phyloP scores from a whole-genome alignment of 371 early-diverging fungal genomes.

The Smittium culicis region DNA sequence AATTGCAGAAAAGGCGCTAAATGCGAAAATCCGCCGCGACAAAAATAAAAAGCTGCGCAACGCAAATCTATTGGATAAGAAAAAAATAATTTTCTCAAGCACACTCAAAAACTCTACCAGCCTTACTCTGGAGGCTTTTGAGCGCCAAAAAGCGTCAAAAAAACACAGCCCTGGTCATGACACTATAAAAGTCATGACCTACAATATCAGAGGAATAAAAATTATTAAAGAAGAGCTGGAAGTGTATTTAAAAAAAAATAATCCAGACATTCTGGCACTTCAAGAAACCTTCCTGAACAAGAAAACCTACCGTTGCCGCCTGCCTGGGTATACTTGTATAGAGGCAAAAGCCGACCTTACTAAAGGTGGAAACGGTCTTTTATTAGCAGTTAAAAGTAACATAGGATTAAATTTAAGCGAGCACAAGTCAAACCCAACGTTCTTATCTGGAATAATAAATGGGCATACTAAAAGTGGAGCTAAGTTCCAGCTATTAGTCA shows the following conservation, averaged over 20 bases:
- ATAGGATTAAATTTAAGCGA: not conserved
- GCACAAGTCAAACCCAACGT: not conserved
- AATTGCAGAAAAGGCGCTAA: too few relatives aligned
- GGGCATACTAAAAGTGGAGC: not conserved
- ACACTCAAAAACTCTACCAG: too few relatives aligned
- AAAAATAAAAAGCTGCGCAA: too few relatives aligned
- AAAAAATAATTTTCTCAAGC: too few relatives aligned
- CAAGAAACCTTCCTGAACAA: conserved; percentile 7
- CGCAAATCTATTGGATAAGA: too few relatives aligned
- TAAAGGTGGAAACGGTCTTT: not conserved
- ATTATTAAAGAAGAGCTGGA: not conserved
- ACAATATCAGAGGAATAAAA: not conserved
- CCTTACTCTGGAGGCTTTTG: too few relatives aligned
- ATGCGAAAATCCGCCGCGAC: too few relatives aligned
- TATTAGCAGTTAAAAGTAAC: not conserved
- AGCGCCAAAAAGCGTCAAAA: too few relatives aligned
- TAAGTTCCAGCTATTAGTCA: not conserved
- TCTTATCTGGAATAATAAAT: not conserved
- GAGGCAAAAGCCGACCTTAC: not conserved
- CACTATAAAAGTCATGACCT: too few relatives aligned
- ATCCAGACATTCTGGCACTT: conserved; percentile 4
- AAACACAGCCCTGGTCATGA: too few relatives aligned
- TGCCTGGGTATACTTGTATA: not conserved
- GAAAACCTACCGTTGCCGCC: not conserved
- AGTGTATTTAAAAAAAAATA: not conserved